These are phyloP conservation scores for Asterophora parasitica DNA, from an alignment of 768 basidiomycete genomes.

Conservation along the genomic window DNA sequence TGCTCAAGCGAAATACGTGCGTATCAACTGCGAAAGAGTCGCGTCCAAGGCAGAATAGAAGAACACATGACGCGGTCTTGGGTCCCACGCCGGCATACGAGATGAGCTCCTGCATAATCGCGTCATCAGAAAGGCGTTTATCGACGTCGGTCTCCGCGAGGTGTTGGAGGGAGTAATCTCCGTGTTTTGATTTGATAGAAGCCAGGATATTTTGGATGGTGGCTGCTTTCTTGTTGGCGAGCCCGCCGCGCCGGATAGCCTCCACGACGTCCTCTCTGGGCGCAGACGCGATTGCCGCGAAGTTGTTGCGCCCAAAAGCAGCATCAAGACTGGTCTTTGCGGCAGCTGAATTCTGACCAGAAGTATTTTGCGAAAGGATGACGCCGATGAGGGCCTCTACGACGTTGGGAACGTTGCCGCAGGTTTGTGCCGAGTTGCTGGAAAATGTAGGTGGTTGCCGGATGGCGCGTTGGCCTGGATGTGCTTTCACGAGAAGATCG, in stretches of 20 bases:
- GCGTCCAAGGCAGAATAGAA: conserved; percentile 57
- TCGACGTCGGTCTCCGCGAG: conserved; percentile 28
- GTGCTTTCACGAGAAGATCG: conserved; percentile 34
- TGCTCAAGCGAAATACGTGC: conserved; percentile 53
- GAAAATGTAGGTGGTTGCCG: conserved; percentile 20
- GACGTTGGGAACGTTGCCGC: conserved; percentile 47
- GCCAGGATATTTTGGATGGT: conserved; percentile 46
- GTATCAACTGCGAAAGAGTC: conserved; percentile 63
- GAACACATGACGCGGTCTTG: conserved; percentile 59
- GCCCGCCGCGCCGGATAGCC: conserved; percentile 48
- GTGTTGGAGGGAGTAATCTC: conserved; percentile 54
- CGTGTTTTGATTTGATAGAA: conserved; percentile 41
- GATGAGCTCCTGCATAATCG: conserved; percentile 54
- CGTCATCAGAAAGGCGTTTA: conserved; percentile 34
- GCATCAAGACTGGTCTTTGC: conserved; percentile 46
- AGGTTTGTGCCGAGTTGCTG: conserved; percentile 39
- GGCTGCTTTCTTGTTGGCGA: conserved; percentile 56
- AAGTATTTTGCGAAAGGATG: conserved; percentile 59
- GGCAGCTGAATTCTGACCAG: conserved; percentile 41
- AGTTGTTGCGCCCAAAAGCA: conserved; percentile 46
- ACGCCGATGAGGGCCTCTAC: conserved; percentile 55
- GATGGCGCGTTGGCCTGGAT: conserved; percentile 27
- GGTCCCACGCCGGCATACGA: conserved; percentile 56
- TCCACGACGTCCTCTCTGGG: conserved; percentile 38
- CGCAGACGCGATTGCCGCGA: conserved; percentile 43